Evolutionary conservation across 164 flowering plant species (phyloP).

Genomic region (Vitis riparia): DNA sequence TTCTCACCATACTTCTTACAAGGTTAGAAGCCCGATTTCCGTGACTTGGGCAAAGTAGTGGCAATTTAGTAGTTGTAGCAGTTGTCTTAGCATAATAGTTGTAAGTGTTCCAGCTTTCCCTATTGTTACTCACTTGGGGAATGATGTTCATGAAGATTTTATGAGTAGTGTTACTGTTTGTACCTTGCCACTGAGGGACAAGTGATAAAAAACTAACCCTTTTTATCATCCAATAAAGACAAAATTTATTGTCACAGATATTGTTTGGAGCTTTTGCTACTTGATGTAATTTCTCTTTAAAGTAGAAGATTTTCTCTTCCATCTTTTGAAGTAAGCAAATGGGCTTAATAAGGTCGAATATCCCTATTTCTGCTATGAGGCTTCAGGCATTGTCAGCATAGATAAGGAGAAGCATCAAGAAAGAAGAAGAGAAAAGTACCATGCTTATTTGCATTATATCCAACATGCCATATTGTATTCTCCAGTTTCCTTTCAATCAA

Average conservation of each 20-base stretch:
- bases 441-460: too few relatives aligned
- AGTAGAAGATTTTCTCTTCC: too few relatives aligned
- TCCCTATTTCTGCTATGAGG: background rate
- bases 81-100: background rate
- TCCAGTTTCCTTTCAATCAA: background rate
- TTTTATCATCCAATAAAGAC: background rate
- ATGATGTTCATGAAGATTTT: background rate
- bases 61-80: background rate
- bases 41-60: slow-evolving; percentile 65
- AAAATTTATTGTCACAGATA: background rate
- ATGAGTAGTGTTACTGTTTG: too few relatives aligned
- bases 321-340: background rate
- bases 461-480: background rate
- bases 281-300: background rate
- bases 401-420: background rate
- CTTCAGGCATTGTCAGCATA: background rate
- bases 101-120: background rate
- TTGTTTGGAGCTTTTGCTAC: background rate
- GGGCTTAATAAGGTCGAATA: background rate
- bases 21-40: slow-evolving; percentile 78
- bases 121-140: background rate
- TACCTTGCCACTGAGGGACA: too few relatives aligned
- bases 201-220: too few relatives aligned
- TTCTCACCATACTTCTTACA: slow-evolving; percentile 26
- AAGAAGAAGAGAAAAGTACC: too few relatives aligned